Evolutionary conservation across 768 basidiomycete genomes (phyloP), one percentile per base, ranked within the genome.

Genomic region (Mycena filopes): DNA sequence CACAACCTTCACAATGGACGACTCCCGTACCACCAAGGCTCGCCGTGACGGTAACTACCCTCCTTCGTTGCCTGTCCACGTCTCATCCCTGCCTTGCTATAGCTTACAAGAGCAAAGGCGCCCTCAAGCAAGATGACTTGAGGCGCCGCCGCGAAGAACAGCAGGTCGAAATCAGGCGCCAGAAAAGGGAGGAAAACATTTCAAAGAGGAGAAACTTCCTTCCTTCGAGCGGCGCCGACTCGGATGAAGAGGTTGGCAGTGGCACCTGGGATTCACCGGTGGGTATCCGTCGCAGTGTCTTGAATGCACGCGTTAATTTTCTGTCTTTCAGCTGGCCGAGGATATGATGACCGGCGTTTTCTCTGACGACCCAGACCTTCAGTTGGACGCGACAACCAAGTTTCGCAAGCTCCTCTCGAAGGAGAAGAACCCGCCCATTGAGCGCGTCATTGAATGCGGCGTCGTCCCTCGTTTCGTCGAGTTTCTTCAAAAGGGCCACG

Each of bases 371-470:
- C 83, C 91, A 31, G 95, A 98, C 63, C 91, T 88, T 72, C 98
- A 99, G 80, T 83, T 97, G 65, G 96, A 98, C 78, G 93, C 97
- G 75, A 99, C 98, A 20, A 98, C 95, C 75, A 97, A 94, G 81
- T 99, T 99, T 86, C 91, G 98, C 73, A 99, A 98, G 81, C 86
- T 99, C 42, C 88, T 99, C 68, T 98, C 96, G 70, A 99, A 99
- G 82, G 98, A 99, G 83, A 97, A 96, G 84, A 99, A 98, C 77
- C 98, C 98, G 49, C 98, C 97, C 21, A 99, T 99, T 76, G 98
- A 99, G 78, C 89, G 91, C 77, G 98, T 99, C 71, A 99, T 97
- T 77, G 94, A 96, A 72, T 98, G 96, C 78, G 93, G 95, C 61
- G 98, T 99, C 43, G 95, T 99, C 41, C 93, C 95, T 65, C 93